Percentiles rank a stretch among this genome's conserved stretches.
phyloP scores from a whole-genome alignment of 2,329 filamentous ascomycete genomes.

The Aspergillus latus region DNA sequence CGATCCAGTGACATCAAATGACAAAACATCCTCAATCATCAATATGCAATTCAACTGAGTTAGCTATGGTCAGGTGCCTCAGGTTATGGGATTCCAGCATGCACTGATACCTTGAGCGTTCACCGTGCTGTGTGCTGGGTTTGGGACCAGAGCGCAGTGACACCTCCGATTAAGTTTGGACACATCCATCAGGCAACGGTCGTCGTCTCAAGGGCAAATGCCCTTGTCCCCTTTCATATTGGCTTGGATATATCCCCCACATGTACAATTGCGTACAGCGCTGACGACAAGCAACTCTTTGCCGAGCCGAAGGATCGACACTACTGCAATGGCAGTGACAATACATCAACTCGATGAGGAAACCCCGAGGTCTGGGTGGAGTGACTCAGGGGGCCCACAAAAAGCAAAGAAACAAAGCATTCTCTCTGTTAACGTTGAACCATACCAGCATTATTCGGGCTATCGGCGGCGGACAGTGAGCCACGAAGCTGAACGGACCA shows the following conservation, averaged over 20 bases:
- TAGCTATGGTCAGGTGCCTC: not conserved
- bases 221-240: not conserved
- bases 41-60: not conserved
- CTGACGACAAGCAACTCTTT: not conserved
- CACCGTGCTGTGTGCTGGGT: not conserved
- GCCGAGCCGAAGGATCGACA: not conserved
- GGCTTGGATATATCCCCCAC: not conserved
- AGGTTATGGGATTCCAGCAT: constrained; percentile 13
- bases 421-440: not conserved
- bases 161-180: constrained; percentile 6
- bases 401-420: constrained; percentile 8
- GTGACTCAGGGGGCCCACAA: constrained; percentile 3
- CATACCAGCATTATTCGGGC: not conserved
- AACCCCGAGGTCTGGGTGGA: constrained; percentile 2
- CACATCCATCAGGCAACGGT: not conserved
- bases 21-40: constrained; percentile 11
- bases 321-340: constrained; percentile 11
- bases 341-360: constrained; percentile 6
- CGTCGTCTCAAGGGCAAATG: not conserved
- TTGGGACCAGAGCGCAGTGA: constrained; percentile 3
- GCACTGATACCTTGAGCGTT: constrained; percentile 1
- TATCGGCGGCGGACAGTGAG: not conserved
- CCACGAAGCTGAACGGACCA: not conserved
- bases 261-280: not conserved
- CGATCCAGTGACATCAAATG: constrained; percentile 11